phyloP scores from a whole-genome alignment of 768 basidiomycete genomes.

The Mycena vitilis region DNA sequence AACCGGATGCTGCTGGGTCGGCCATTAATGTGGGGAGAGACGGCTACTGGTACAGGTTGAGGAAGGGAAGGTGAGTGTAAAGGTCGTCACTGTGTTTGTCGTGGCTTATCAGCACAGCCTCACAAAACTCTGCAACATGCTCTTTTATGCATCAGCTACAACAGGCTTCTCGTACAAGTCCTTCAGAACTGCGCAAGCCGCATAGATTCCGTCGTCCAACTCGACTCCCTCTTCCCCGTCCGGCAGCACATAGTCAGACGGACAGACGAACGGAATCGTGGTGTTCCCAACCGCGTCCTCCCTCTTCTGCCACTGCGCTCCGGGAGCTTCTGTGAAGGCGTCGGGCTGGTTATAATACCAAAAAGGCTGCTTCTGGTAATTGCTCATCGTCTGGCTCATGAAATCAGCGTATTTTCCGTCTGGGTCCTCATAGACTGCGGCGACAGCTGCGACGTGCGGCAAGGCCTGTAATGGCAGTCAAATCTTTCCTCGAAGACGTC shows the following conservation, averaged over 20 bases:
- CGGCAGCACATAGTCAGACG: conserved; percentile 39
- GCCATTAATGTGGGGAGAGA: conserved; percentile 56
- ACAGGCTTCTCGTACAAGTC: conserved; percentile 48
- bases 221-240: conserved; percentile 42
- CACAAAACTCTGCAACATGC: background rate
- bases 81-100: conserved; percentile 32
- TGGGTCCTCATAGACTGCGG: conserved; percentile 66
- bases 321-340: conserved; percentile 53
- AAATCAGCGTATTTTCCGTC: conserved; percentile 60
- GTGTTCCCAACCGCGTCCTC: conserved; percentile 17
- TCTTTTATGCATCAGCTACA: conserved; percentile 34
- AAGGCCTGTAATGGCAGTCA: too few relatives aligned
- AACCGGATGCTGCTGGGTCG: conserved; percentile 74
- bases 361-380: conserved; percentile 53
- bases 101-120: conserved; percentile 40
- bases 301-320: conserved; percentile 41
- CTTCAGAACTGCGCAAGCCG: conserved; percentile 55
- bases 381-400: conserved; percentile 46
- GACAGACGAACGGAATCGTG: conserved; percentile 40
- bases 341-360: conserved; percentile 61
- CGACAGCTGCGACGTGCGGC: conserved; percentile 64
- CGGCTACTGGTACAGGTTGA: conserved; percentile 26
- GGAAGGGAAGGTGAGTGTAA: conserved; percentile 27
- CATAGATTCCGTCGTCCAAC: conserved; percentile 57
- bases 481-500: too few relatives aligned